A percentile compares a stretch with the other conserved stretches of the same genome.
Evolutionary conservation across 2,329 filamentous ascomycete genomes (phyloP).

Genomic region (Chaetomium olivaceum): DNA sequence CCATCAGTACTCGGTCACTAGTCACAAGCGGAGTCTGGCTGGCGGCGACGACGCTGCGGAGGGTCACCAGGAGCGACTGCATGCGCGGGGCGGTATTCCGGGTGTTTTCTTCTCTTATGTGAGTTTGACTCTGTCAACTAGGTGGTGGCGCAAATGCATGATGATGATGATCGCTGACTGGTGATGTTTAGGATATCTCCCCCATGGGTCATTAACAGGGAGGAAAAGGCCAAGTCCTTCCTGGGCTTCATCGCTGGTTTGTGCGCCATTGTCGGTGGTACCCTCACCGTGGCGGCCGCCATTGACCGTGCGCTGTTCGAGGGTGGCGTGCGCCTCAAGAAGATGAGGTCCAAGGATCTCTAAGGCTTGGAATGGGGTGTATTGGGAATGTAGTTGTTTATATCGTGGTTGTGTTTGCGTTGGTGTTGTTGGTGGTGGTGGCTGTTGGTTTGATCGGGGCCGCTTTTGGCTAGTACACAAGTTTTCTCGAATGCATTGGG

Average conservation of each 20-base stretch:
- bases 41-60: constrained; percentile 84
- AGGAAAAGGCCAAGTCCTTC: constrained; percentile 85
- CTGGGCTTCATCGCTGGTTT: constrained; percentile 90
- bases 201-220: constrained; percentile 98
- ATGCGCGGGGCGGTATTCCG: constrained; percentile 88
- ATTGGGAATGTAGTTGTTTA: neutral
- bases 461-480: constrained; percentile 19
- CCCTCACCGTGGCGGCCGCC: constrained; percentile 90
- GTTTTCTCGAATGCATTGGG: constrained; percentile 19
- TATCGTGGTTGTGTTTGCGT: constrained; percentile 18
- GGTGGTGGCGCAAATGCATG: neutral
- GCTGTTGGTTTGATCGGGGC: neutral
- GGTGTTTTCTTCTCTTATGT: constrained; percentile 99
- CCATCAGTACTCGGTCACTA: constrained; percentile 97
- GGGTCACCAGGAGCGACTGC: constrained; percentile 87
- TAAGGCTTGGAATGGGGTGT: constrained; percentile 15
- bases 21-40: constrained; percentile 83
- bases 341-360: constrained; percentile 69
- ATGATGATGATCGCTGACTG: neutral
- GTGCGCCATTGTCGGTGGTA: constrained; percentile 92
- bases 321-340: constrained; percentile 80
- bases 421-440: constrained; percentile 18
- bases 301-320: constrained; percentile 91
- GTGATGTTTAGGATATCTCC: constrained; percentile 76
- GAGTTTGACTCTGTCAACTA: constrained; percentile 45